Evolutionary conservation across 2,329 filamentous ascomycete genomes (phyloP).

Genomic region (Hypoxylon sp.): DNA sequence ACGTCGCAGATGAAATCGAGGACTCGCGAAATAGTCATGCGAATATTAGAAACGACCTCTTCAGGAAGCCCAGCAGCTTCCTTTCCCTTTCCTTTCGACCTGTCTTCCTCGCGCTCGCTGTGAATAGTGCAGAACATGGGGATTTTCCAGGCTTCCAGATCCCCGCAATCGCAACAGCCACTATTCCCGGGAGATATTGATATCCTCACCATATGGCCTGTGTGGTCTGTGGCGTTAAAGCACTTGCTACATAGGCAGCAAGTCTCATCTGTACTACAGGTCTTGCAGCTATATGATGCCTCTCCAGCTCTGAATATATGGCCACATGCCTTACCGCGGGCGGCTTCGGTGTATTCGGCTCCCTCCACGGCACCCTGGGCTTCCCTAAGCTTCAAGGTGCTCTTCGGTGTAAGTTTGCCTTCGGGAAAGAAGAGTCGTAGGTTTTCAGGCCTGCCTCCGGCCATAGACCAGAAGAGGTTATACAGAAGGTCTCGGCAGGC

Average conservation of each 20-base stretch:
- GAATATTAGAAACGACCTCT: constrained; percentile 81
- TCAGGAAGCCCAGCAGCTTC: constrained; percentile 73
- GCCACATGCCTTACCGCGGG: constrained; percentile 92
- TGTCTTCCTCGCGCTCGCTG: constrained; percentile 69
- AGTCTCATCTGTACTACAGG: constrained; percentile 93
- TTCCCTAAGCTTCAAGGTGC: constrained; percentile 80
- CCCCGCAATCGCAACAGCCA: constrained; percentile 97
- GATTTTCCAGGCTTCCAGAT: constrained; percentile 91
- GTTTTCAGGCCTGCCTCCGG: constrained; percentile 79
- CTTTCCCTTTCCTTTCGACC: constrained; percentile 72
- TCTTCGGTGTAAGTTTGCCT: constrained; percentile 71
- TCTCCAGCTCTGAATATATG: constrained; percentile 97
- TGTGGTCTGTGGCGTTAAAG: constrained; percentile 95
- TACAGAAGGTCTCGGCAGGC: constrained; percentile 80
- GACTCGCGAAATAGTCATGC: constrained; percentile 85
- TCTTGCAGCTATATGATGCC: constrained; percentile 93
- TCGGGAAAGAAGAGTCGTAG: constrained; percentile 85
- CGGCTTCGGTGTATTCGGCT: constrained; percentile 92
- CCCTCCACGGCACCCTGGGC: constrained; percentile 95
- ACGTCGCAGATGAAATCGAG: constrained; percentile 98
- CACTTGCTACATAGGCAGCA: constrained; percentile 95
- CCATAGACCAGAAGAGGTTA: constrained; percentile 88
- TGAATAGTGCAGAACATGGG: constrained; percentile 96
- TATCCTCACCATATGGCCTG: constrained; percentile 91
- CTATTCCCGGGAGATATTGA: constrained; percentile 90